Evolutionary conservation across 75 land plant species (phyloP).

Genomic region (Cunninghamia lanceolata): DNA sequence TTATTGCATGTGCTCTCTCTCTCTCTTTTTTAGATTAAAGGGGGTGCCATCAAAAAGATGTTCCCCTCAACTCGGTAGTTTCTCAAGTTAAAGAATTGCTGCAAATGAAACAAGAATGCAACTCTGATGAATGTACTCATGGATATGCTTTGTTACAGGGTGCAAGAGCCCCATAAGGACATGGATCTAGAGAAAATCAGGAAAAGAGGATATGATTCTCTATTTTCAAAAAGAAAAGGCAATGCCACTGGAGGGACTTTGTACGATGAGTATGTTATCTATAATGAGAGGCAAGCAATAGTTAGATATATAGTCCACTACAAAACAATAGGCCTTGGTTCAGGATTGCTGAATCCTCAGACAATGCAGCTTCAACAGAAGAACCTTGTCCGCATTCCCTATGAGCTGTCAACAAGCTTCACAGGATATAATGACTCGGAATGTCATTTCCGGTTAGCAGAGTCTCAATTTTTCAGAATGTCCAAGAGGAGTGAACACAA

Average conservation of each 20-base stretch:
- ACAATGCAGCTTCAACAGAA: neutral
- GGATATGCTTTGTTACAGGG: neutral
- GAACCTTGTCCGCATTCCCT: slow-evolving; percentile 4
- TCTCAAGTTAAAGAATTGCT: neutral
- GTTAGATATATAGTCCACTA: slow-evolving; percentile 26
- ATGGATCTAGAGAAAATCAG: slow-evolving; percentile 5
- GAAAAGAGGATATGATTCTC: slow-evolving; percentile 10
- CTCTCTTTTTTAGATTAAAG: neutral
- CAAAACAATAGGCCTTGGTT: slow-evolving; percentile 8
- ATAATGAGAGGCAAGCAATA: slow-evolving; percentile 16
- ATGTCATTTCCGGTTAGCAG: slow-evolving; percentile 23
- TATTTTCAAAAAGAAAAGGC: slow-evolving; percentile 11
- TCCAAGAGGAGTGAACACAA: neutral
- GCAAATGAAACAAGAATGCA: neutral
- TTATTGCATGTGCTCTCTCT: neutral
- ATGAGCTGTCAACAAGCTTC: slow-evolving; percentile 8
- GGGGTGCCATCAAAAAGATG: neutral
- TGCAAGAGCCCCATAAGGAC: neutral
- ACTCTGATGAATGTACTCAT: neutral
- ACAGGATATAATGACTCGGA: slow-evolving; percentile 14
- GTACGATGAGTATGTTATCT: slow-evolving; percentile 10
- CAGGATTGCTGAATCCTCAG: neutral
- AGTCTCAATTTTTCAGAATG: slow-evolving; percentile 31
- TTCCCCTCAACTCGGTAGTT: neutral
- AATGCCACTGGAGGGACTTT: neutral